These are phyloP conservation scores for Pythium coloratum DNA, from an alignment of 352 stramenopile species.

Conservation along the genomic window DNA sequence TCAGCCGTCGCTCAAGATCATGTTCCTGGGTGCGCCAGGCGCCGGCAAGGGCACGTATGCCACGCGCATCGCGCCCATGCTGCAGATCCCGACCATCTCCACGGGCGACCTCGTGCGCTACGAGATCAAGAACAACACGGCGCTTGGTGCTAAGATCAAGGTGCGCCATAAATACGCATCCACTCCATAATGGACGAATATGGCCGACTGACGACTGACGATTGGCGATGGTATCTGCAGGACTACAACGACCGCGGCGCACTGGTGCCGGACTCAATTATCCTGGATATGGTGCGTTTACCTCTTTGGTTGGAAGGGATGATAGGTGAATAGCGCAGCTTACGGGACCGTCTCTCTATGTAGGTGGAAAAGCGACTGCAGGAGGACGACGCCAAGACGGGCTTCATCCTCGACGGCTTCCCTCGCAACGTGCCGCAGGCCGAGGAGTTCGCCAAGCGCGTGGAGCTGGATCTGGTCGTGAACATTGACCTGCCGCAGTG, in stretches of 20 bases:
- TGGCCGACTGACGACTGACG: background rate
- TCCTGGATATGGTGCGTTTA: conserved; percentile 76
- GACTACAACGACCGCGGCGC: conserved; percentile 81
- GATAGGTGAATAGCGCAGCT: background rate
- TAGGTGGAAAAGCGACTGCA: conserved; percentile 74
- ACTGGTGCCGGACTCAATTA: conserved; percentile 88
- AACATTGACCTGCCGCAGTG: conserved; percentile 89
- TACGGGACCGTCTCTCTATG: background rate
- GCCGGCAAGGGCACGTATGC: conserved; percentile 92
- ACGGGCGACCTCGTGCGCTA: conserved; percentile 88
- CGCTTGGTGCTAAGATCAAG: conserved; percentile 79
- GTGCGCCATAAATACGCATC: conserved; percentile 17
- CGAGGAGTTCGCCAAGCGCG: conserved; percentile 77
- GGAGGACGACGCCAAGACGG: conserved; percentile 62
- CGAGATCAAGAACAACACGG: conserved; percentile 83
- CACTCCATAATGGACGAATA: background rate
- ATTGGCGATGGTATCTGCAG: conserved; percentile 23
- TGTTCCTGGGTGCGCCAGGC: conserved; percentile 90
- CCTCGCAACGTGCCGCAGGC: conserved; percentile 89
- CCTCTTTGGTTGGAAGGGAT: background rate
- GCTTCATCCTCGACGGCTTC: conserved; percentile 91
- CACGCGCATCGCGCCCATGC: conserved; percentile 78
- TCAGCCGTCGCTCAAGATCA: conserved; percentile 67
- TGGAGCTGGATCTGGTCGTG: conserved; percentile 77
- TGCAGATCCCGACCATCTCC: conserved; percentile 88